Percentiles rank a stretch among this genome's conserved stretches.
Evolutionary conservation across 2,329 filamentous ascomycete species (phyloP).

Genomic region (Xylaria sp.): DNA sequence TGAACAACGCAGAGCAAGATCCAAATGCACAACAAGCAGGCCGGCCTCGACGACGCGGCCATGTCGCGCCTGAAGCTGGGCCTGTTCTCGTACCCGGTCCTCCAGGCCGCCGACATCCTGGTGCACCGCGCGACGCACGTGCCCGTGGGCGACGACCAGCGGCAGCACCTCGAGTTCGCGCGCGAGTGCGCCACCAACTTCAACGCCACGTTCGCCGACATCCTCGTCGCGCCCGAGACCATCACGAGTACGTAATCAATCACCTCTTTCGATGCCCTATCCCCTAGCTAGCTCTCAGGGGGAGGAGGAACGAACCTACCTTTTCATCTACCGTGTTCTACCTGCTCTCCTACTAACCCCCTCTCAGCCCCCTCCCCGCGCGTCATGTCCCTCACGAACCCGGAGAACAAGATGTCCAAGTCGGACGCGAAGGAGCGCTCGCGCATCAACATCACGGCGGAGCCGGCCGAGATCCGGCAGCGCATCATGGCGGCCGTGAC

Average conservation of each 20-base stretch:
- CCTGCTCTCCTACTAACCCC: constrained; percentile 12
- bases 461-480: constrained; percentile 59
- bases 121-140: constrained; percentile 92
- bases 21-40: constrained; percentile 60
- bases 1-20: constrained; percentile 67
- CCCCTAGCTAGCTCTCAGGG: too few species aligned
- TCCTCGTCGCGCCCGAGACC: constrained; percentile 67
- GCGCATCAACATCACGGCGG: constrained; percentile 81
- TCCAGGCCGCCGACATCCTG: constrained; percentile 93
- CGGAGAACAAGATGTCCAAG: constrained; percentile 91
- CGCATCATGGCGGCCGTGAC: constrained; percentile 79
- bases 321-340: neutral
- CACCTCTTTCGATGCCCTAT: neutral
- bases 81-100: constrained; percentile 92
- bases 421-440: constrained; percentile 73
- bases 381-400: constrained; percentile 85
- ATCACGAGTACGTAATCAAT: constrained; percentile 62
- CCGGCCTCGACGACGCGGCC: constrained; percentile 59
- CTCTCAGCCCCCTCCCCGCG: constrained; percentile 72
- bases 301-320: neutral
- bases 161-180: constrained; percentile 91
- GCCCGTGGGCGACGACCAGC: constrained; percentile 94
- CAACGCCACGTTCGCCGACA: constrained; percentile 68
- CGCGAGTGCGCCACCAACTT: constrained; percentile 85
- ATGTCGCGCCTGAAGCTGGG: constrained; percentile 72